phyloP scores from a whole-genome alignment of 2,329 filamentous ascomycete genomes.

The Onygena corvina region DNA sequence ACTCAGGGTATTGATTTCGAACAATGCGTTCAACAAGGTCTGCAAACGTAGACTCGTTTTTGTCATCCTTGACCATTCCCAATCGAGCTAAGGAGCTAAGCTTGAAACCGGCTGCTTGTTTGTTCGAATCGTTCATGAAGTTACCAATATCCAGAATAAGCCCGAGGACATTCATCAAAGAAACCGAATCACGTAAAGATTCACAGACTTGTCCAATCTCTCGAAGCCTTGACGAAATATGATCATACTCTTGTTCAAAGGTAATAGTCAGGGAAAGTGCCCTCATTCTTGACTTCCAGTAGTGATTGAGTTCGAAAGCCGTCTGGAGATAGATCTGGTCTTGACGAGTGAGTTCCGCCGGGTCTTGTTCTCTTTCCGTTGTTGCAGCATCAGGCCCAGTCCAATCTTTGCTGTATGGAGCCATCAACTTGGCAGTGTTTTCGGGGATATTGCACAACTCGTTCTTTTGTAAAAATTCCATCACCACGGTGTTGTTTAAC shows the following conservation, averaged over 20 bases:
- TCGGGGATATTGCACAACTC: slow-evolving; percentile 88
- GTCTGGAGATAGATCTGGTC: slow-evolving; percentile 93
- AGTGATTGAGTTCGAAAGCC: slow-evolving; percentile 87
- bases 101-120: slow-evolving; percentile 96
- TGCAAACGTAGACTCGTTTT: slow-evolving; percentile 92
- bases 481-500: slow-evolving; percentile 76
- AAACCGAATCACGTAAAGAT: slow-evolving; percentile 77
- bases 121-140: slow-evolving; percentile 99
- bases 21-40: slow-evolving; percentile 95
- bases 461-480: slow-evolving; percentile 91
- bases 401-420: slow-evolving; percentile 93
- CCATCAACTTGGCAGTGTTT: slow-evolving; percentile 80
- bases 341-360: slow-evolving; percentile 75
- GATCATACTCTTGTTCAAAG: slow-evolving; percentile 81
- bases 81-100: slow-evolving; percentile 83
- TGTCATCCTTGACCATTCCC: slow-evolving; percentile 97
- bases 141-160: slow-evolving; percentile 97
- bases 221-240: slow-evolving; percentile 72
- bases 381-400: slow-evolving; percentile 72
- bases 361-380: slow-evolving; percentile 72
- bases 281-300: slow-evolving; percentile 97
- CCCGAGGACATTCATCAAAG: slow-evolving; percentile 89
- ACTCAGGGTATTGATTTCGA: slow-evolving; percentile 89
- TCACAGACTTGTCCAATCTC: slow-evolving; percentile 82
- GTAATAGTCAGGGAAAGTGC: slow-evolving; percentile 73